These are phyloP conservation scores for Dictyostelium discoideum DNA, from an alignment of 78 protist species.

Conservation along the genomic window dicty_2.7 NC_007091.3:2878501-2879000, in stretches of 20 bases:
- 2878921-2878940: conserved; percentile 96
- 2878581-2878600: too few relatives aligned
- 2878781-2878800: conserved; percentile 41
- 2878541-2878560: too few relatives aligned
- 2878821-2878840: conserved; percentile 41
- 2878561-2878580: too few relatives aligned
- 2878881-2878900: conserved; percentile 86
- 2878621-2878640: too few relatives aligned
- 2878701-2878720: conserved; percentile 58
- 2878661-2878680: too few relatives aligned
- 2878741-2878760: conserved; percentile 76
- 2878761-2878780: conserved; percentile 79
- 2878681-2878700: conserved; percentile 40
- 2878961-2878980: conserved; percentile 81
- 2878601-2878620: too few relatives aligned
- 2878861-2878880: conserved; percentile 94
- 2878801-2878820: conserved; percentile 50
- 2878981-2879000: conserved; percentile 92
- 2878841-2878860: conserved; percentile 81
- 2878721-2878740: conserved; percentile 41
- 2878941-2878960: conserved; percentile 84
- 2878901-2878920: conserved; percentile 94
- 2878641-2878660: too few relatives aligned
- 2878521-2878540: too few relatives aligned
- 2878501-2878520: too few relatives aligned